Evolutionary conservation across 2,329 filamentous ascomycete genomes (phyloP), one percentile per base, ranked within the genome.

Genomic region (Fusarium nisikadoi): DNA sequence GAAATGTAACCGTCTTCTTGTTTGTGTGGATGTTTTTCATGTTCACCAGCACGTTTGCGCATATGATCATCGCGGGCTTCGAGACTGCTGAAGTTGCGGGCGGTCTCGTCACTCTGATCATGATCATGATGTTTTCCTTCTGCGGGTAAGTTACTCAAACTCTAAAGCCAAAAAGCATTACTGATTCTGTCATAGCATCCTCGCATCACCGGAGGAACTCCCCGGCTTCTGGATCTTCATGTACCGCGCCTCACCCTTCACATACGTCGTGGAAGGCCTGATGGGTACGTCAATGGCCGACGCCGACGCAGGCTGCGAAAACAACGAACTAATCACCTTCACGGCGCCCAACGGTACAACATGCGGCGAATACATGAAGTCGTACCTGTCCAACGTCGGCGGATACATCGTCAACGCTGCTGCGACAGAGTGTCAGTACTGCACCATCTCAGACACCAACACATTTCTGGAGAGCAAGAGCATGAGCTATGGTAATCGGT

Each of bases 221-320:
- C 92, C 93, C 0, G 84, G 88, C 6, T 94, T 94, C 84, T 94
- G 93, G 93, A 88, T 90, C 73, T 93, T 92, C 84, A 91, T 93
- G 88, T 93, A 94, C 79, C 87, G 91, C 41, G 82, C 92, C 55
- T 92, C 89, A 1, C 92, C 93, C 0, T 90, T 95, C 78, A 93
- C 92, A 0, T 95, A 95, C 78, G 83, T 94, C 4, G 87, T 94
- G 38, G 86, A 87, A 45, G 91, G 89, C 2, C 86, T 95, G 78
- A 80, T 94, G 9, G 86, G 89, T 0, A 87, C 88, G 4, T 90
- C 87, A 1, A 82, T 95, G 31, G 90, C 90, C 14, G 88, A 90
- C 71, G 87, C 87, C 0, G 45, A 76, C 0, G 88, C 93, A 27
- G 74, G 78, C 3, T 95, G 93, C 79, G 87, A 90, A 2, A 41